These are phyloP conservation scores for Backusella morwellensis DNA, from an alignment of 192 early-diverging fungal species.

Conservation along the genomic window DNA sequence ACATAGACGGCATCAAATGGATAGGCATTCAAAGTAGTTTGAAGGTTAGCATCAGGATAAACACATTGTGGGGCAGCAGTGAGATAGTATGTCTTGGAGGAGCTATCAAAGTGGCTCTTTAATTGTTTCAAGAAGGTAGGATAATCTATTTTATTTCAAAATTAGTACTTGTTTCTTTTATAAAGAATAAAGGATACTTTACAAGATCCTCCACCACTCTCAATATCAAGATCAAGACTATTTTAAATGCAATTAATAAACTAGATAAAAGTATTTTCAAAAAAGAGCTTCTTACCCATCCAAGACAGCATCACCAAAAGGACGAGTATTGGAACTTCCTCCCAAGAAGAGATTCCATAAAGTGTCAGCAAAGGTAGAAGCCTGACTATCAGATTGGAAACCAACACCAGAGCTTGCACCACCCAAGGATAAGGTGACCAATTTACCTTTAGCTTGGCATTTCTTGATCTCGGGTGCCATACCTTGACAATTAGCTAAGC, in stretches of 20 bases:
- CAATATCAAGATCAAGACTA: constrained; percentile 62
- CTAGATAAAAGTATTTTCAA: neutral
- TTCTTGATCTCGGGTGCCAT: constrained; percentile 57
- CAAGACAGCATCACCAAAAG: constrained; percentile 59
- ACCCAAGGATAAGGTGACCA: constrained; percentile 61
- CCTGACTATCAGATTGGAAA: constrained; percentile 42
- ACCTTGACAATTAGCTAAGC: constrained; percentile 53
- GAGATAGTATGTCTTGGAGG: constrained; percentile 52
- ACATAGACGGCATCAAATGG: constrained; percentile 62
- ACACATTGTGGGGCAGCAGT: constrained; percentile 62
- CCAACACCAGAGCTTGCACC: constrained; percentile 59
- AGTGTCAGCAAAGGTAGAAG: constrained; percentile 45
- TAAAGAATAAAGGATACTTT: neutral
- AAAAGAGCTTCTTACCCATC: constrained; percentile 35
- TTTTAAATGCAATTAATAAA: neutral
- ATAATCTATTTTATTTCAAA: constrained; percentile 37
- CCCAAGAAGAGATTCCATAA: constrained; percentile 60
- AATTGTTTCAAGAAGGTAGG: constrained; percentile 49
- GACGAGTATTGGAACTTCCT: constrained; percentile 47
- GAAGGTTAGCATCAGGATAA: constrained; percentile 62
- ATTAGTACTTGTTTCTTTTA: neutral
- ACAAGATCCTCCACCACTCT: constrained; percentile 48
- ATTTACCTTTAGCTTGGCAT: constrained; percentile 66
- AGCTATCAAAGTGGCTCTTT: constrained; percentile 39
- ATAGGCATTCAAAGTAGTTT: constrained; percentile 45